phyloP scores from a whole-genome alignment of 2,329 filamentous ascomycete species.

The Pseudopithomyces chartarum region DNA sequence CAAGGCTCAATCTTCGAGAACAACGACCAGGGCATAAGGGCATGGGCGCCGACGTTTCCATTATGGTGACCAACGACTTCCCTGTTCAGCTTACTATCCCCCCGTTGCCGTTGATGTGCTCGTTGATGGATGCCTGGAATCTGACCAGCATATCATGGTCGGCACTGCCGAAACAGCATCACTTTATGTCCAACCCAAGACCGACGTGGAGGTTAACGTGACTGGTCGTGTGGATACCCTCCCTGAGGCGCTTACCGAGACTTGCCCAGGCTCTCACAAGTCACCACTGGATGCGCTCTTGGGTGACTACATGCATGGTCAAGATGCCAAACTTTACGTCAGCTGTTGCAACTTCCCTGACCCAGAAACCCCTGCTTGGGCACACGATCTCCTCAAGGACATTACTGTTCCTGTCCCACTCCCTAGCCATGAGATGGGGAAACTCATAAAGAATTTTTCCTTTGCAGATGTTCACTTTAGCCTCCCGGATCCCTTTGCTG shows the following conservation, averaged over 20 bases:
- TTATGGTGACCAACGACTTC: constrained; percentile 75
- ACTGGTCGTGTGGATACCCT: constrained; percentile 74
- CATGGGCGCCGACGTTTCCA: constrained; percentile 79
- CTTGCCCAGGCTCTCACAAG: constrained; percentile 75
- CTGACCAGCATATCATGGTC: constrained; percentile 76
- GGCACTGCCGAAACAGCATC: constrained; percentile 73
- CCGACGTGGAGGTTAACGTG: constrained; percentile 71
- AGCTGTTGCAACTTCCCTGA: constrained; percentile 73
- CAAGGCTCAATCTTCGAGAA: constrained; percentile 79
- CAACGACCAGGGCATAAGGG: constrained; percentile 62
- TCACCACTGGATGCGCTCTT: constrained; percentile 87
- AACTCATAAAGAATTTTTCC: constrained; percentile 85
- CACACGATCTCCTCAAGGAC: constrained; percentile 77
- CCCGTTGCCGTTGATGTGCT: constrained; percentile 83
- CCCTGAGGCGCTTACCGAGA: constrained; percentile 71
- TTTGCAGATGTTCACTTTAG: constrained; percentile 84
- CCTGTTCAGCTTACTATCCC: constrained; percentile 79
- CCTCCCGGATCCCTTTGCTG: constrained; percentile 78
- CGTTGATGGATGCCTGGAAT: constrained; percentile 76
- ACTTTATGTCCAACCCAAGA: constrained; percentile 70
- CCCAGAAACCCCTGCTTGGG: constrained; percentile 77
- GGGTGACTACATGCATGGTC: constrained; percentile 78
- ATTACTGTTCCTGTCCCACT: constrained; percentile 85
- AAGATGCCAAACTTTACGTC: constrained; percentile 79
- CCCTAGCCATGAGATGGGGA: constrained; percentile 79